Percentiles rank a stretch among this genome's conserved stretches.
phyloP scores from a whole-genome alignment of 148 eudicot species.

The Fagopyrum homotropicum region DNA sequence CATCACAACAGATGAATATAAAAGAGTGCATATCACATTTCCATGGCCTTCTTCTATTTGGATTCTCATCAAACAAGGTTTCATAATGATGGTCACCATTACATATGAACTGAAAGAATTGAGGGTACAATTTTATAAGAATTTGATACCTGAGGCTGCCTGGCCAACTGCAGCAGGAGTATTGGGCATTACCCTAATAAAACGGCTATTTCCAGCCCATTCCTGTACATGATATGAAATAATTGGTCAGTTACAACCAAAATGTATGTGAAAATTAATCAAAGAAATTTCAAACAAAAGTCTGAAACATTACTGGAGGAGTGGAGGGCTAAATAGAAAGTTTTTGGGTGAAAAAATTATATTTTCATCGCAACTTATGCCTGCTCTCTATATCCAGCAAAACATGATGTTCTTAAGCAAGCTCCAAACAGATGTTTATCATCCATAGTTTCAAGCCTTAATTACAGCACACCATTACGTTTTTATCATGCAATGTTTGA shows the following conservation, averaged over 20 bases:
- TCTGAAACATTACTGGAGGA: background rate
- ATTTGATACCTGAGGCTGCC: constrained; percentile 71
- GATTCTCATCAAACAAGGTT: background rate
- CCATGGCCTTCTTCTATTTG: background rate
- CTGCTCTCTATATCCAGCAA: background rate
- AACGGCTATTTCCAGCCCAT: constrained; percentile 83
- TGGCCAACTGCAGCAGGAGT: constrained; percentile 94
- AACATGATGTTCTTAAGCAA: too few relatives aligned
- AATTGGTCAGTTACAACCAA: background rate
- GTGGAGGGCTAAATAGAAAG: background rate
- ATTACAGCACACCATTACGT: too few relatives aligned
- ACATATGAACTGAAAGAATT: background rate
- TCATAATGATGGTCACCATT: background rate
- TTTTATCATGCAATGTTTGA: too few relatives aligned
- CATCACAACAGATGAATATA: background rate
- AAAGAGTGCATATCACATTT: background rate
- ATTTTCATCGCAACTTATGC: background rate
- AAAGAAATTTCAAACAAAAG: background rate
- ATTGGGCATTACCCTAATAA: constrained; percentile 91
- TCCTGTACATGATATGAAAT: constrained; percentile 35
- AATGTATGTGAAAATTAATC: background rate
- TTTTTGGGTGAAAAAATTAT: background rate
- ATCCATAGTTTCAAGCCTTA: background rate
- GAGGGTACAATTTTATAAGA: background rate
- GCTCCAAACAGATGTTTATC: background rate